phyloP scores from a whole-genome alignment of 352 stramenopile genomes.

The Phytopythium chamaehyphon region DNA sequence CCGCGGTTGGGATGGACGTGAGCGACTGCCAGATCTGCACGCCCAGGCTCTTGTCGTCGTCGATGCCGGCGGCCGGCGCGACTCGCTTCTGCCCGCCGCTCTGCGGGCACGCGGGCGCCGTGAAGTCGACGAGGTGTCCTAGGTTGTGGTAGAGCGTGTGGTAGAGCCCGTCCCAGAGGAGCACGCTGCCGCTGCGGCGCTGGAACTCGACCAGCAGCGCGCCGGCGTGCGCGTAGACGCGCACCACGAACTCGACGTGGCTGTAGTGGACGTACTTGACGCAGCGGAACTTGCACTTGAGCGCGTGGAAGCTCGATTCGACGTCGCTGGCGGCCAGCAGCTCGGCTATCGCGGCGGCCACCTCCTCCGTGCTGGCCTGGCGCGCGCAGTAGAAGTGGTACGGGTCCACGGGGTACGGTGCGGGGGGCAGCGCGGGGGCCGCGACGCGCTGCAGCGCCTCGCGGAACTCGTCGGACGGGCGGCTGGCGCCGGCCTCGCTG shows the following conservation, averaged over 20 bases:
- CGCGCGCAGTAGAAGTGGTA: slow-evolving; percentile 81
- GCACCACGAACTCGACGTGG: slow-evolving; percentile 75
- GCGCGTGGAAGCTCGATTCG: slow-evolving; percentile 58
- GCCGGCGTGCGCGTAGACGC: slow-evolving; percentile 46
- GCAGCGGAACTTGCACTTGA: slow-evolving; percentile 87
- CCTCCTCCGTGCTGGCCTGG: slow-evolving; percentile 9
- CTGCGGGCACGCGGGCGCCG: slow-evolving; percentile 50
- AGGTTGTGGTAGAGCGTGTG: slow-evolving; percentile 66
- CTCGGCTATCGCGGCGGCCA: slow-evolving; percentile 33
- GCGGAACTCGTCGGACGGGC: slow-evolving; percentile 13
- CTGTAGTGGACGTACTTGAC: slow-evolving; percentile 85
- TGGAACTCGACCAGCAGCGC: slow-evolving; percentile 73
- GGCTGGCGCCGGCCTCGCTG: slow-evolving; percentile 3
- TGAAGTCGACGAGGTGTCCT: slow-evolving; percentile 35
- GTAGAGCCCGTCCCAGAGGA: slow-evolving; percentile 83
- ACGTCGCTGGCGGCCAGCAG: slow-evolving; percentile 56
- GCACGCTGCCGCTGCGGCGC: slow-evolving; percentile 60
- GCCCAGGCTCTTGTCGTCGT: slow-evolving; percentile 38
- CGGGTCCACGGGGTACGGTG: slow-evolving; percentile 74
- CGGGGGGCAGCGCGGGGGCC: slow-evolving; percentile 45
- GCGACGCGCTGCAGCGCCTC: slow-evolving; percentile 35
- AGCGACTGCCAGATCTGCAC: slow-evolving; percentile 61
- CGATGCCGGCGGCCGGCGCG: slow-evolving; percentile 7
- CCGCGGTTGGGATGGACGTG: slow-evolving; percentile 10
- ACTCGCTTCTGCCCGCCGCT: slow-evolving; percentile 65